Percentiles rank a stretch among this genome's conserved stretches.
These are phyloP conservation scores for Pseudocercospora eumusae DNA, from an alignment of 2,329 filamentous ascomycete species.

Conservation along the genomic window DNA sequence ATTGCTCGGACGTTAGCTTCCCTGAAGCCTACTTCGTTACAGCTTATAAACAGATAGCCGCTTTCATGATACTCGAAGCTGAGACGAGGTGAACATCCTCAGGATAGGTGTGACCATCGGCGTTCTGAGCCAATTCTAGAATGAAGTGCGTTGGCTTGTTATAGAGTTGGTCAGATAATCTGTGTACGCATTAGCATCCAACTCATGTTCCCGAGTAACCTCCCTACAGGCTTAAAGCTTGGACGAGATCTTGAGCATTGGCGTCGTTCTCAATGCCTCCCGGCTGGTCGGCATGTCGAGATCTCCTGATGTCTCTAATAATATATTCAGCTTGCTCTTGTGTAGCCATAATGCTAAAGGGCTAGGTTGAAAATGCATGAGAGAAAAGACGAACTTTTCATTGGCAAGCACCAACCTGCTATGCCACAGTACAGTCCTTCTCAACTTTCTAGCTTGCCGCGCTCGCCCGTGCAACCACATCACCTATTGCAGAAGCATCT, in stretches of 20 bases:
- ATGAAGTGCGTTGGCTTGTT: constrained; percentile 49
- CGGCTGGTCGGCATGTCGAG: not conserved
- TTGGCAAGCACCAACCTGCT: too few relatives aligned
- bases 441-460: too few relatives aligned
- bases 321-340: not conserved
- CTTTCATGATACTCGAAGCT: constrained; percentile 26
- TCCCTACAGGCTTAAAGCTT: not conserved
- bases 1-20: constrained; percentile 49
- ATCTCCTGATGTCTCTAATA: not conserved
- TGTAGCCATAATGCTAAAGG: not conserved
- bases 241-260: not conserved
- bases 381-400: too few relatives aligned
- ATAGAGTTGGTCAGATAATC: constrained; percentile 36
- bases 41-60: constrained; percentile 43
- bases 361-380: too few relatives aligned
- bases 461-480: too few relatives aligned
- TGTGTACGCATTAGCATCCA: not conserved
- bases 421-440: too few relatives aligned
- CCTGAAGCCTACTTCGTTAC: constrained; percentile 55
- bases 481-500: too few relatives aligned
- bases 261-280: not conserved
- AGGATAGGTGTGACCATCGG: constrained; percentile 54
- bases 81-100: constrained; percentile 34
- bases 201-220: too few relatives aligned
- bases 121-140: constrained; percentile 58